Base-by-base conservation (phyloP, 139 green algal species). In the Micractinium sp. region DNA sequence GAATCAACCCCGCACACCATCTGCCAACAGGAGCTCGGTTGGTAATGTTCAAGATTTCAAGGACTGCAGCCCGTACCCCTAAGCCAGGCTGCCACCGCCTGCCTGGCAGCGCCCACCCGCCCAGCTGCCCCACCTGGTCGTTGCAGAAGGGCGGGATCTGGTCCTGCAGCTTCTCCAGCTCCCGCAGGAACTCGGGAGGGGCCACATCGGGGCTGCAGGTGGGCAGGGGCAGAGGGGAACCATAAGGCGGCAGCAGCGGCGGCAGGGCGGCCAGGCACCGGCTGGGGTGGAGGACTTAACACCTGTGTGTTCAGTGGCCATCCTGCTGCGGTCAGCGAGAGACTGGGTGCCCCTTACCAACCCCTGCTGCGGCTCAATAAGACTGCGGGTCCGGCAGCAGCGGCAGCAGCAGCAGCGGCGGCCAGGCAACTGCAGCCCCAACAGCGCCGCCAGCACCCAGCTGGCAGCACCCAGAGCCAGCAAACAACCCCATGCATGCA, bases 121-220 rank as follows among this genome's bases (percentile, higher is more conserved):
- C 67, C 14, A 33, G 67, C 67, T 22, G 67, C 67, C 27, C 39
- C 39, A 93, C 95, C 14, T 94, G 81, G 3, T 88, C 89, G 74
- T 88, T 93, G 56, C 91, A 76, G 78, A 98, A 98, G 56, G 96
- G 94, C 27, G 96, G 96, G 39, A 98, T 97, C 81, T 95, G 90
- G 87, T 98, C 96, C 88, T 98, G 95, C 92, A 97, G 91, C 92
- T 95, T 95, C 90, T 96, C 93, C 60, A 98, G 93, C 85, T 98
- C 96, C 27, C 79, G 74, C 47, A 97, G 86, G 93, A 97, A 98
- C 47, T 87, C 89, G 1, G 96, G 95, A 0, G 96, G 96, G 53
- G 97, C 89, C 20, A 98, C 85, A 87, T 99, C 97, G 12, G 96
- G 96, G 41, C 97, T 92, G 25, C 87, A 92, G 0, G 93, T 29